phyloP scores from a whole-genome alignment of 768 basidiomycete genomes.

The Candolleomyces eurysporus region DNA sequence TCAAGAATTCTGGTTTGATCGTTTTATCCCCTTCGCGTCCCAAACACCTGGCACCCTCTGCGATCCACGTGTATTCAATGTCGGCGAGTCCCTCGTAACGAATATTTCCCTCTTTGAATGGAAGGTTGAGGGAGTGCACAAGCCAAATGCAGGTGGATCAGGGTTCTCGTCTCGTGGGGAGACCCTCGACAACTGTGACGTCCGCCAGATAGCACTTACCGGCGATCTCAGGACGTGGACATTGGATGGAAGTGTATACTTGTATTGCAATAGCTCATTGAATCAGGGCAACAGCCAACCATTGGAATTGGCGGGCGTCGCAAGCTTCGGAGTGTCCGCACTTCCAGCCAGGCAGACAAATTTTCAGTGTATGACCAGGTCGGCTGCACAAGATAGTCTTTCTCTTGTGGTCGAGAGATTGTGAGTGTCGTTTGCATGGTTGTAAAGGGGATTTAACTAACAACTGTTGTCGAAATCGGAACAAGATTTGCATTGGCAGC shows the following conservation, averaged over 20 bases:
- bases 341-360: background rate
- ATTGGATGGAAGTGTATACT: slow-evolving; percentile 16
- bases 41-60: slow-evolving; percentile 24
- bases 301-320: background rate
- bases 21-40: slow-evolving; percentile 16
- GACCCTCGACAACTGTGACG: slow-evolving; percentile 24
- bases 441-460: too few species aligned
- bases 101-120: slow-evolving; percentile 25
- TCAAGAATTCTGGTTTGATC: slow-evolving; percentile 20
- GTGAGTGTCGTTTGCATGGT: background rate
- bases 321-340: background rate
- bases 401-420: background rate
- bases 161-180: slow-evolving; percentile 21
- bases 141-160: slow-evolving; percentile 21
- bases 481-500: slow-evolving; percentile 12
- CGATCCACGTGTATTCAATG: slow-evolving; percentile 20
- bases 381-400: background rate
- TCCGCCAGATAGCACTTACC: slow-evolving; percentile 18
- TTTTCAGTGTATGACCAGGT: background rate
- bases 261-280: background rate
- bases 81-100: slow-evolving; percentile 24
- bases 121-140: slow-evolving; percentile 17
- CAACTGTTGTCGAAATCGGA: background rate
- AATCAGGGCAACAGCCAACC: background rate
- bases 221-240: slow-evolving; percentile 17